Evolutionary conservation across 306 rosid species (phyloP), one percentile per base, ranked within the genome.

Genomic region (Citrullus mucosospermus): DNA sequence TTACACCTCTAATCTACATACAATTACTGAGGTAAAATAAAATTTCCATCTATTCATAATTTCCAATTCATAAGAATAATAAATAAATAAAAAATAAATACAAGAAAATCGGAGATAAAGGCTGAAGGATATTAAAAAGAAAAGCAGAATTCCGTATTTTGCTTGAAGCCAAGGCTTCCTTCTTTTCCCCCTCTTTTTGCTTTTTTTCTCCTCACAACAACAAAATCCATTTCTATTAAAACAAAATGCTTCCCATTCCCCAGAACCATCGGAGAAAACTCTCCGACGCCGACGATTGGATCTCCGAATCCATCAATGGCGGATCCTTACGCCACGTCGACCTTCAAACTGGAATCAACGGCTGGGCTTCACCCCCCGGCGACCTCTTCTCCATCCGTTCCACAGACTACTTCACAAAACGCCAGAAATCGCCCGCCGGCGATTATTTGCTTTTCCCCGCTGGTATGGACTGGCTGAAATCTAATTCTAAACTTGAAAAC

Each of bases 351-450:
- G 97, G 98, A 20, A 85, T 83, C 79, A 88, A 93, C 81, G 98
- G 98, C 82, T 93, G 98, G 98, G 89, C 97, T 2, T 88, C 98
- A 0, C 98, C 98, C 0, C 96, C 97, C 10, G 96, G 92, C 68
- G 87, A 91, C 81, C 84, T 93, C 63, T 93, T 93, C 91, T 77
- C 74, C 43, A 87, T 93, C 66, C 96, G 96, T 14, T 82, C 96
- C 57, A 76, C 76, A 9, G 81, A 48, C 60, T 93, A 90, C 85
- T 61, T 87, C 80, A 67, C 91, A 0, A 87, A 75, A 76, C 89
- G 89, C 2, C 86, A 81, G 14, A 93, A 93, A 76, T 58, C 82
- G 4, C 92, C 97, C 17, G 84, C 93, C 44, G 97, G 93, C 36
- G 92, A 90, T 8, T 91, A 88, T 76, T 85, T 93, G 5, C 93